Base-by-base conservation (phyloP, 768 basidiomycete genomes). In the Xerocomellus amylosporus region DNA sequence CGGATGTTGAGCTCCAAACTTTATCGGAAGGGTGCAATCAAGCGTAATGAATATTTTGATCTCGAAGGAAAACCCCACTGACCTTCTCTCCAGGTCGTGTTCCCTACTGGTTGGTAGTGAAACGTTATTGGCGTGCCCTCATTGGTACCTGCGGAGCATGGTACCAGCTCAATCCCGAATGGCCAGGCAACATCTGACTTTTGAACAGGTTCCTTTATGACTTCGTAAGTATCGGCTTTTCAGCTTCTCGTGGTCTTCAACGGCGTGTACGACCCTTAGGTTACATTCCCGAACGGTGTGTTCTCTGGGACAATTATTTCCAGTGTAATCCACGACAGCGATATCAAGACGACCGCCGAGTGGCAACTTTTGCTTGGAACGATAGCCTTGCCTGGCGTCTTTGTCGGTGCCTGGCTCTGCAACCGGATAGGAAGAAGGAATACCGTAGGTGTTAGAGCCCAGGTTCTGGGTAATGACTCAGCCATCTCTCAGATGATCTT, bases 71-170 rank as follows among this genome's bases (percentile, higher is more conserved):
- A 56, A 36, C 15, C 31, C 1, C n/a, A n/a, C 38, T 63, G 8
- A 61, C 50, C n/a, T 14, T 43, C 28, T 40, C 33, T 47, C 31
- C 45, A 85, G 83, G 66, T 22, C 74, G 64, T 17, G 83, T 87
- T 17, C 87, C 87, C 7, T 88, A 90, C 64, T 54, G 58, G 53
- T 74, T 89, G 22, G 79, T 83, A 12, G 2, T 86, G 49, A 81
- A 77, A 64, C 72, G 78, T 20, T 90, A 89, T 67, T 89, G 88
- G 87, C 79, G 71, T 56, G 46, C 81, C 7, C 70, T 91, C 19
- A 81, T 87, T 49, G 88, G 88, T 10, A 90, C 86, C 6, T 83
- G 81, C 54, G 86, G 86, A 15, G 84, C 87, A 41, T 90, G 87
- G 87, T 84, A 45, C 24, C 58, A 48, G 49, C 20, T 41, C 24